Percentiles rank a stretch among this genome's conserved stretches.
These are phyloP conservation scores for Cladosporium cucumerinum DNA, from an alignment of 2,329 filamentous ascomycete genomes.

Conservation along the genomic window DNA sequence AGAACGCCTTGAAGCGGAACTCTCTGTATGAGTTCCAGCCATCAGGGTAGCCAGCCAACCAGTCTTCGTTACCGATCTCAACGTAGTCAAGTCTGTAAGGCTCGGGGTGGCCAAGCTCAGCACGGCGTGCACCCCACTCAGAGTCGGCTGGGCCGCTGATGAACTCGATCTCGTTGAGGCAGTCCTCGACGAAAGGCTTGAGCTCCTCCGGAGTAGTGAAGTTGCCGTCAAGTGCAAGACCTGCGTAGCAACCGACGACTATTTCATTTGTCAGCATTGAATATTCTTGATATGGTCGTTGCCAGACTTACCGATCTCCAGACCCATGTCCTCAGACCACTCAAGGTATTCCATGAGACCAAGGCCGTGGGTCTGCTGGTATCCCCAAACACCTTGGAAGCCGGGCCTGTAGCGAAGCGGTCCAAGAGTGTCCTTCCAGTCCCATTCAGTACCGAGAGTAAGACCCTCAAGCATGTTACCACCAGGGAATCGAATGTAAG, in stretches of 20 bases:
- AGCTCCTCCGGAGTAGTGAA: slow-evolving; percentile 47
- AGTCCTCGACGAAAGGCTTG: slow-evolving; percentile 55
- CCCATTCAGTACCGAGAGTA: slow-evolving; percentile 35
- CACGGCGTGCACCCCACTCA: slow-evolving; percentile 56
- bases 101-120: slow-evolving; percentile 56
- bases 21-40: slow-evolving; percentile 32
- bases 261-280: slow-evolving; percentile 19
- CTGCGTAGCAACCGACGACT: slow-evolving; percentile 26
- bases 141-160: slow-evolving; percentile 48
- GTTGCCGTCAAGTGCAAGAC: slow-evolving; percentile 45
- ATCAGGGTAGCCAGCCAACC: slow-evolving; percentile 37
- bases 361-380: slow-evolving; percentile 59
- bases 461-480: slow-evolving; percentile 51
- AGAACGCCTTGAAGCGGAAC: slow-evolving; percentile 56
- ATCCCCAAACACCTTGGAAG: slow-evolving; percentile 52
- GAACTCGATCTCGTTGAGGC: slow-evolving; percentile 61
- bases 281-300: slow-evolving; percentile 29
- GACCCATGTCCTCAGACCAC: slow-evolving; percentile 42
- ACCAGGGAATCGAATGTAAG: slow-evolving; percentile 48
- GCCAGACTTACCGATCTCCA: slow-evolving; percentile 7
- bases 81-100: slow-evolving; percentile 60
- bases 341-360: slow-evolving; percentile 60
- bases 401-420: slow-evolving; percentile 48
- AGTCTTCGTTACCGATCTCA: slow-evolving; percentile 66
- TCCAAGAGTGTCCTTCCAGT: slow-evolving; percentile 53